A percentile compares a stretch with the other conserved stretches of the same genome.
phyloP scores from a whole-genome alignment of 2,329 filamentous ascomycete species.

The Pestalotiopsis sp. region DNA sequence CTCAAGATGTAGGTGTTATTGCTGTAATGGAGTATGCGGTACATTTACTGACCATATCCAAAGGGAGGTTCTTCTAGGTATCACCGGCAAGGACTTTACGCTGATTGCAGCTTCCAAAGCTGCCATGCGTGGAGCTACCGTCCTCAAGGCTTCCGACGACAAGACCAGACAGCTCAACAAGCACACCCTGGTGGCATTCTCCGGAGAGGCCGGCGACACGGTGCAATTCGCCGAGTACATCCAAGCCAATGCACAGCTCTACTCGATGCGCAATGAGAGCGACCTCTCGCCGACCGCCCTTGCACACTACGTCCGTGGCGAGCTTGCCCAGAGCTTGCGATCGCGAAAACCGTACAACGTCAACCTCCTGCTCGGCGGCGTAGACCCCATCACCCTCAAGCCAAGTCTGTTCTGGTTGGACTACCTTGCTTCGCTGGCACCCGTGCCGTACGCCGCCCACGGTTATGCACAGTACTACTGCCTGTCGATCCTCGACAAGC shows the following conservation, averaged over 20 bases:
- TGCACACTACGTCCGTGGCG: constrained; percentile 89
- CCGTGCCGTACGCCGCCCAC: constrained; percentile 93
- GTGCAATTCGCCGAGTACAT: constrained; percentile 99
- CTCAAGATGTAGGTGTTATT: constrained; percentile 19
- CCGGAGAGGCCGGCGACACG: constrained; percentile 94
- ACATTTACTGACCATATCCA: constrained; percentile 18
- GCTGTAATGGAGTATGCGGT: neutral
- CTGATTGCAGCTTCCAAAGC: constrained; percentile 97
- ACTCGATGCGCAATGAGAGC: constrained; percentile 96
- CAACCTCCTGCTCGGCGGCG: constrained; percentile 91
- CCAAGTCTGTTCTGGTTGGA: constrained; percentile 96
- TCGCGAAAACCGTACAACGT: constrained; percentile 95
- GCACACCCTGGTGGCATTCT: constrained; percentile 92
- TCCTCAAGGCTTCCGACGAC: constrained; percentile 94
- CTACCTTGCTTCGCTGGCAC: constrained; percentile 87
- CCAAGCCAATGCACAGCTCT: constrained; percentile 96
- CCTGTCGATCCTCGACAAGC: constrained; percentile 95
- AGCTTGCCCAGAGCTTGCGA: constrained; percentile 87
- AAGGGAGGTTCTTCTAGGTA: constrained; percentile 97
- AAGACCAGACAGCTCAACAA: constrained; percentile 94
- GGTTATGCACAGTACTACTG: constrained; percentile 99
- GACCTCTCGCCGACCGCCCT: constrained; percentile 89
- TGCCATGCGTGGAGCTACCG: constrained; percentile 94
- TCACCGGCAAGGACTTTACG: constrained; percentile 99
- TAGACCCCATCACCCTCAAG: constrained; percentile 89